A percentile compares a stretch with the other conserved stretches of the same genome.
Conservation (phyloP, 139 green algal species). For the Eudorina sp. region DNA sequence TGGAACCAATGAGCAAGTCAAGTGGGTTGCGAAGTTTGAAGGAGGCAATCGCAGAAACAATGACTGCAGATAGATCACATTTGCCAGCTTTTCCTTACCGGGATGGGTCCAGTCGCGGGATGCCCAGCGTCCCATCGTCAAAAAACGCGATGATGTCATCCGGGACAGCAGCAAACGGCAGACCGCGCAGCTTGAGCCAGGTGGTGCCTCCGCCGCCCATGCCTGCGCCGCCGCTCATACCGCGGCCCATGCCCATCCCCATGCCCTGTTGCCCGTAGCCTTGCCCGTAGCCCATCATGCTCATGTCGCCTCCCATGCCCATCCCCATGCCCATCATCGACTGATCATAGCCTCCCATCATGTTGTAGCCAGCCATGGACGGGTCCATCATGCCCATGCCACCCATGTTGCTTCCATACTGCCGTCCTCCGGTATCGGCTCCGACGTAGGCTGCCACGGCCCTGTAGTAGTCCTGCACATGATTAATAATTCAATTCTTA, state of each 20-base stretch:
- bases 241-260: slow-evolving; percentile 20
- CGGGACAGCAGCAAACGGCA: slow-evolving; percentile 84
- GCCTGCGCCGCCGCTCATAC: background rate
- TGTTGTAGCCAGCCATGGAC: slow-evolving; percentile 44
- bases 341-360: slow-evolving; percentile 70
- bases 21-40: too few relatives aligned
- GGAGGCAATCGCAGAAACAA: too few relatives aligned
- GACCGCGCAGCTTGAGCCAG: slow-evolving; percentile 87
- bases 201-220: slow-evolving; percentile 52
- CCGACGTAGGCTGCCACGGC: slow-evolving; percentile 69
- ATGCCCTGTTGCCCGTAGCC: slow-evolving; percentile 44
- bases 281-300: slow-evolving; percentile 40
- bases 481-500: background rate
- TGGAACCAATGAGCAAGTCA: too few relatives aligned
- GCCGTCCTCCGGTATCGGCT: slow-evolving; percentile 42
- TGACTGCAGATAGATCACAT: too few relatives aligned
- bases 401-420: slow-evolving; percentile 40
- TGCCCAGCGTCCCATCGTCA: slow-evolving; percentile 68
- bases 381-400: slow-evolving; percentile 47
- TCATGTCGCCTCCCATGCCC: slow-evolving; percentile 53
- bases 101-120: slow-evolving; percentile 56
- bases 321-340: slow-evolving; percentile 76
- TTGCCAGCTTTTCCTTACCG: too few relatives aligned
- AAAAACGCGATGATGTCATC: slow-evolving; percentile 90
- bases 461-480: slow-evolving; percentile 81